Evolutionary conservation across 2,329 filamentous ascomycete species (phyloP).

Genomic region (Paracorniculantispora psalliotae): DNA sequence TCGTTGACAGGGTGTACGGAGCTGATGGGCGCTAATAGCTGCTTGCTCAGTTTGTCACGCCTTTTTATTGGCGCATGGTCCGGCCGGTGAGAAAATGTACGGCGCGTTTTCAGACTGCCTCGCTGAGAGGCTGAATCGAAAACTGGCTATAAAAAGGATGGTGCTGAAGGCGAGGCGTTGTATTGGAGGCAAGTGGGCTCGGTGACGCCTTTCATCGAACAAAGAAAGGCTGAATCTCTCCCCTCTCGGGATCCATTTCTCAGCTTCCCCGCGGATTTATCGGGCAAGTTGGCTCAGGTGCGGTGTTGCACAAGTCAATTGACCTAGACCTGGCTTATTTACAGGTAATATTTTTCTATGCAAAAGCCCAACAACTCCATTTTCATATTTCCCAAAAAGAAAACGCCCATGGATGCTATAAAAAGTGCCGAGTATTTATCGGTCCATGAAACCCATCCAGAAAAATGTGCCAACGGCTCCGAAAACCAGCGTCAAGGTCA

Average conservation of each 20-base stretch:
- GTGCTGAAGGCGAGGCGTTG: neutral
- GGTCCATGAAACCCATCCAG: constrained; percentile 44
- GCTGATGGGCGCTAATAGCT: neutral
- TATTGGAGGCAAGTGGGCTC: neutral
- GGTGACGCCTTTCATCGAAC: neutral
- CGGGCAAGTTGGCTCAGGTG: too few relatives aligned
- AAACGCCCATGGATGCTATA: neutral
- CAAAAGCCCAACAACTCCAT: neutral
- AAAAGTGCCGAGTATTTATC: neutral
- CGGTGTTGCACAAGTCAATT: neutral
- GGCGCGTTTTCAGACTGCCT: neutral
- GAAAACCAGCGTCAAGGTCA: constrained; percentile 41
- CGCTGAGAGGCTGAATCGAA: neutral
- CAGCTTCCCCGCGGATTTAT: too few relatives aligned
- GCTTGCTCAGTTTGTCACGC: neutral
- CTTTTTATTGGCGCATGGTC: neutral
- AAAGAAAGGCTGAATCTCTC: neutral
- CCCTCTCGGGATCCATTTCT: neutral
- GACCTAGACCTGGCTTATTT: neutral
- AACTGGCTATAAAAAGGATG: neutral
- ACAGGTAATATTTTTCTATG: neutral
- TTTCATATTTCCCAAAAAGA: neutral
- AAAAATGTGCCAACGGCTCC: constrained; percentile 39
- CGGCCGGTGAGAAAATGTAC: neutral
- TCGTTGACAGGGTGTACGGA: constrained; percentile 9